A percentile compares a stretch with the other conserved stretches of the same genome.
These are phyloP conservation scores for Vaccinium macrocarpon DNA, from an alignment of 148 eudicot species.

Conservation along the genomic window DNA sequence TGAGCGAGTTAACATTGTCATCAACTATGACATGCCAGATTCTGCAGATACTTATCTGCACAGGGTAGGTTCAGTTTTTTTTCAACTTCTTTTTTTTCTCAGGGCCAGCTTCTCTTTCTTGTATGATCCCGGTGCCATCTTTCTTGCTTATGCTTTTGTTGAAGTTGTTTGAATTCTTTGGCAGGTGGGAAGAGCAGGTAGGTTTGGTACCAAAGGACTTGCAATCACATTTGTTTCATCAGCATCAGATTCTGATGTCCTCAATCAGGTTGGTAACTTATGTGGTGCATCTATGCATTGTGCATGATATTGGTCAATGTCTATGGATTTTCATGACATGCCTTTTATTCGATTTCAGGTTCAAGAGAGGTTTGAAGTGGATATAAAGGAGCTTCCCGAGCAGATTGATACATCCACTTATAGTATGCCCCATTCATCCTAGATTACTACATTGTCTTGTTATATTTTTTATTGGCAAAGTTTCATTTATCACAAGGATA, in stretches of 20 bases:
- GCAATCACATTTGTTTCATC: constrained; percentile 89
- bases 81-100: neutral
- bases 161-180: neutral
- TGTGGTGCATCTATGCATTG: neutral
- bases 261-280: constrained; percentile 58
- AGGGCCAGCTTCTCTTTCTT: neutral
- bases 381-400: constrained; percentile 92
- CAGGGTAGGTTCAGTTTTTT: constrained; percentile 44
- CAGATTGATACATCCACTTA: constrained; percentile 91
- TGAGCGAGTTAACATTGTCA: constrained; percentile 87
- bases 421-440: constrained; percentile 43
- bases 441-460: neutral
- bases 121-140: neutral
- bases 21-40: constrained; percentile 96
- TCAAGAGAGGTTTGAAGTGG: constrained; percentile 92
- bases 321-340: neutral
- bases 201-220: constrained; percentile 93
- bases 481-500: no score
- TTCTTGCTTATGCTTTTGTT: neutral
- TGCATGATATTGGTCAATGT: neutral
- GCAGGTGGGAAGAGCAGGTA: constrained; percentile 89
- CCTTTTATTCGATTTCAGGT: constrained; percentile 30
- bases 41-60: constrained; percentile 92
- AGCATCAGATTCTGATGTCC: constrained; percentile 71
- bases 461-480: no score